These are phyloP conservation scores for Dispira simplex DNA, from an alignment of 192 early-diverging fungal species.

Conservation along the genomic window DNA sequence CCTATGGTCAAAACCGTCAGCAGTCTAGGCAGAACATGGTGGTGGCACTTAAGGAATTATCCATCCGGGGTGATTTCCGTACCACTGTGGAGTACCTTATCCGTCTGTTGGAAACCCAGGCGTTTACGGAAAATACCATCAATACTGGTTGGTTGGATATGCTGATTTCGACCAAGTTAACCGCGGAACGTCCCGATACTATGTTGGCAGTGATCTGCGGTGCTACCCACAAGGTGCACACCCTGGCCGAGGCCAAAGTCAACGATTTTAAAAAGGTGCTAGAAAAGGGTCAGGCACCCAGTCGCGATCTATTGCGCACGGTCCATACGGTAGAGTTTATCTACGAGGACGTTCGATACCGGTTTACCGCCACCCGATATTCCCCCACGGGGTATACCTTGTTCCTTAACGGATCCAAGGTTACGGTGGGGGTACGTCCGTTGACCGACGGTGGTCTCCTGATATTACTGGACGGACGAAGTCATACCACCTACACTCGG, in stretches of 20 bases:
- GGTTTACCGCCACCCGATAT: conserved; percentile 64
- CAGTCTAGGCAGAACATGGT: conserved; percentile 92
- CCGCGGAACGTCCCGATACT: conserved; percentile 79
- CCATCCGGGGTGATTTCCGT: conserved; percentile 96
- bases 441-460: conserved; percentile 87
- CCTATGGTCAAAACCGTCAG: conserved; percentile 89
- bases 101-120: conserved; percentile 77
- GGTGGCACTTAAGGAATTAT: conserved; percentile 93
- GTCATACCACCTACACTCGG: conserved; percentile 81
- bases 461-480: conserved; percentile 78
- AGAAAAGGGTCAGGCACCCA: conserved; percentile 87
- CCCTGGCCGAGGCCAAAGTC: conserved; percentile 39
- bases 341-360: conserved; percentile 81
- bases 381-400: conserved; percentile 69
- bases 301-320: conserved; percentile 53
- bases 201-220: conserved; percentile 87
- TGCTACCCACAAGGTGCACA: conserved; percentile 75
- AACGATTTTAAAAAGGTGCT: conserved; percentile 65
- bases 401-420: conserved; percentile 64
- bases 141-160: conserved; percentile 94
- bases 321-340: conserved; percentile 80
- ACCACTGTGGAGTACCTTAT: conserved; percentile 97
- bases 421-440: conserved; percentile 67
- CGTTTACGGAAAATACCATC: conserved; percentile 77
- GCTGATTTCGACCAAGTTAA: conserved; percentile 75